phyloP scores from a whole-genome alignment of 108 stramenopile genomes.

The Cyclotella atomus region DNA sequence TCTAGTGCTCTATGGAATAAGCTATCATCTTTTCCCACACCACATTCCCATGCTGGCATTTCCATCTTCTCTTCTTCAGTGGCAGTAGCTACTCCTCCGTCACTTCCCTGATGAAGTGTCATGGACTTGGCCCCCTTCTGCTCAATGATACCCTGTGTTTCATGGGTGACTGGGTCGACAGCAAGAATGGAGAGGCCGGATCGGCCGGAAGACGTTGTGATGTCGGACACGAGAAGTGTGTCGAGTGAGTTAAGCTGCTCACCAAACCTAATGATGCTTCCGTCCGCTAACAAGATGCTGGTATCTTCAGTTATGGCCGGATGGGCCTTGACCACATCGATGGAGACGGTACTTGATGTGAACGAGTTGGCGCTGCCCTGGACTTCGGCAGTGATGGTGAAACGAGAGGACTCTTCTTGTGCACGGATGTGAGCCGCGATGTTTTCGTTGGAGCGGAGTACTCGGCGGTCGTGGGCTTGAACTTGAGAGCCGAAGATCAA shows the following conservation, averaged over 20 bases:
- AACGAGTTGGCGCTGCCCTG: neutral
- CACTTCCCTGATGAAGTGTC: neutral
- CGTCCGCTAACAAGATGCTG: neutral
- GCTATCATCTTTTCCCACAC: neutral
- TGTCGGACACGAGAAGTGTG: neutral
- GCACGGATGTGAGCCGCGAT: slow-evolving; percentile 1
- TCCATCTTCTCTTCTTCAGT: neutral
- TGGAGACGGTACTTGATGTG: neutral
- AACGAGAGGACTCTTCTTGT: neutral
- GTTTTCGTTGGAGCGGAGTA: slow-evolving; percentile 12
- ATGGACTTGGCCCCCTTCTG: neutral
- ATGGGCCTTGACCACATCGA: slow-evolving; percentile 3
- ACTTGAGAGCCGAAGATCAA: neutral
- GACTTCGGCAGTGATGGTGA: slow-evolving; percentile 12
- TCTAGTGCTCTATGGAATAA: neutral
- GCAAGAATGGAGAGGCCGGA: neutral
- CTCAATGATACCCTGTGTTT: neutral
- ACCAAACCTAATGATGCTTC: neutral
- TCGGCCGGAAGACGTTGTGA: neutral
- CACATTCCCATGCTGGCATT: slow-evolving; percentile 7
- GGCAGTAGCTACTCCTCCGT: neutral
- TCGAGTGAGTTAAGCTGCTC: neutral
- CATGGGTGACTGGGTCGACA: neutral
- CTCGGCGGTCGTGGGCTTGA: neutral
- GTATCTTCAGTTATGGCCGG: slow-evolving; percentile 9